Conservation (phyloP, 2,329 filamentous ascomycete genomes). For the Fusarium multiceps region DNA sequence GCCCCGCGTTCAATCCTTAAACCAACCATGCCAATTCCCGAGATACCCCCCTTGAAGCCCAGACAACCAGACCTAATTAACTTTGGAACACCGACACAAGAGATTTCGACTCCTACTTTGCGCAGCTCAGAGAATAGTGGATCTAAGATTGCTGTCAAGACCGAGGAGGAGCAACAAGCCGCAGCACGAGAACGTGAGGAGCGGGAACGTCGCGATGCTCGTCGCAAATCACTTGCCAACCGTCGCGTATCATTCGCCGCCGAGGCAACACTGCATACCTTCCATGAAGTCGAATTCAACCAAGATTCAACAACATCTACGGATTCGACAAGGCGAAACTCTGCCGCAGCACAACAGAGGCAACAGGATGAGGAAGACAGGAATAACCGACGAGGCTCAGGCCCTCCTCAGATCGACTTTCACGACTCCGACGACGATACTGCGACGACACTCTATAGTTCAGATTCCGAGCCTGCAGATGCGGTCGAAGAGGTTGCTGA, state of each 20-base stretch:
- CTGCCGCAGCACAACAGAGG: conserved; percentile 62
- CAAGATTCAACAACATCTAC: conserved; percentile 88
- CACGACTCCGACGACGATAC: conserved; percentile 74
- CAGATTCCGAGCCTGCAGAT: conserved; percentile 68
- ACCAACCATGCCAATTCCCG: conserved; percentile 75
- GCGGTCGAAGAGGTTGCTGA: conserved; percentile 66
- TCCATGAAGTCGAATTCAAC: conserved; percentile 90
- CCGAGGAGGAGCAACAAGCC: conserved; percentile 77
- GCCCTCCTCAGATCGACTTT: conserved; percentile 71
- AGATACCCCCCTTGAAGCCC: conserved; percentile 73
- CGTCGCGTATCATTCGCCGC: conserved; percentile 96
- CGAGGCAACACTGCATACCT: conserved; percentile 96
- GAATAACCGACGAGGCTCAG: conserved; percentile 72
- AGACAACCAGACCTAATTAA: conserved; percentile 37
- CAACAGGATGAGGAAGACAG: conserved; percentile 70
- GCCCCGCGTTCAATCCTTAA: conserved; percentile 81
- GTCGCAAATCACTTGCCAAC: conserved; percentile 92
- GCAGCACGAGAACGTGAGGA: conserved; percentile 77
- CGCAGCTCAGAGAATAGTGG: conserved; percentile 46
- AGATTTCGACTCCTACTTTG: conserved; percentile 22
- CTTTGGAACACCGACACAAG: conserved; percentile 25
- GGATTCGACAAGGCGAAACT: conserved; percentile 79
- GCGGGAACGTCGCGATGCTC: conserved; percentile 82
- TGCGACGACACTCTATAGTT: conserved; percentile 81
- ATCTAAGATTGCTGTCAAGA: conserved; percentile 72